Base-by-base conservation (phyloP, 495 filamentous ascomycete species). In the Jackrogersella minutella region DNA sequence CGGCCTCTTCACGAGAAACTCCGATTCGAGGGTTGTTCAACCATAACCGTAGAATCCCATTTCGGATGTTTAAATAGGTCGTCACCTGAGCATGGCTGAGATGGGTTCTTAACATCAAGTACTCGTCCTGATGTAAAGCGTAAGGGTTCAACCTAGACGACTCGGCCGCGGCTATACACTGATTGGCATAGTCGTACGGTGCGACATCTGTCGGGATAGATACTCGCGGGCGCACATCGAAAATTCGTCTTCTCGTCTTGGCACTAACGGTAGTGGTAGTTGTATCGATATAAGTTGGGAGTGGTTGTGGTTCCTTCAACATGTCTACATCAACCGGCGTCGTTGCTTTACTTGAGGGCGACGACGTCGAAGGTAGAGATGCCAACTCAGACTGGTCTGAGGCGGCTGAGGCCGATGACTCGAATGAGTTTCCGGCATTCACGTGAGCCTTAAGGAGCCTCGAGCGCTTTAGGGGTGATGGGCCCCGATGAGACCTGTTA, bases 51-150 rank as follows among this genome's bases (percentile, higher is more conserved):
- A 99, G 78, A 64, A 98, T 97, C 3, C 93, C 93, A 76, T 99
- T 99, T 59, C 95, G 84, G 60, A 99, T 97, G 76, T 97, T 97
- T 28, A 99, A 78, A 75, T 98, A 99, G n/a, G 90, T 89, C 8
- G 95, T 96, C 55, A 98, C 92, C 71, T 99, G 94, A 30, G 88
- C 81, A 68, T 91, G 88, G 73, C 88, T 96, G 58, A 99, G 86
- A 74, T 95, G 87, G 34, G 91, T 81, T 58, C 90, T 85, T 17
- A 99, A 78, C 49, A 93, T 84, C 62, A 84, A 74, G 74, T 97
- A 93, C 73, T 99, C 95, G 56, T 90, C 87, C n/a, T 81, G 82
- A 77, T 97, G 93, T 13, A 99, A 79, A 13, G 90, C 86, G 77
- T 93, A 97, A 4, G 96, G 95, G 64, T 94, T 92, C 3, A 99